Percentiles rank a stretch among this genome's conserved stretches.
Conservation (phyloP, 768 basidiomycete species). For the Cystofilobasidium macerans region DNA sequence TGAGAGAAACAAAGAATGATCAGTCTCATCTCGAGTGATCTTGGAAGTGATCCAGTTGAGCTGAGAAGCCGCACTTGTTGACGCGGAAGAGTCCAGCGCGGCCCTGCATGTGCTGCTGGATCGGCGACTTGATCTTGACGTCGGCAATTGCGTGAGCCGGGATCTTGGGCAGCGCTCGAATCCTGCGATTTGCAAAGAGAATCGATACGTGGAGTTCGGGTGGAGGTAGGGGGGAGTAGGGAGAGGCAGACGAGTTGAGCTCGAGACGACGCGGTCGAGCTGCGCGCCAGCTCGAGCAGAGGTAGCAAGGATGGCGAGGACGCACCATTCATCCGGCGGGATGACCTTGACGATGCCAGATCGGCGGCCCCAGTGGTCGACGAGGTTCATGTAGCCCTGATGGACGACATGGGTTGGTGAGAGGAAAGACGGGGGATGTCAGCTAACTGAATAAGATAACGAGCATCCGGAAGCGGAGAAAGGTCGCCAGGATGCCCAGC, state of each 20-base stretch:
- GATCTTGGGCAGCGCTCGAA: constrained; percentile 58
- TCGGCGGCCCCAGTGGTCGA: constrained; percentile 79
- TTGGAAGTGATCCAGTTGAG: background rate
- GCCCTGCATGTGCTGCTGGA: constrained; percentile 87
- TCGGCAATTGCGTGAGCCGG: constrained; percentile 52
- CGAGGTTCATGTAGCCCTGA: constrained; percentile 72
- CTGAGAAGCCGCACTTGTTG: constrained; percentile 46
- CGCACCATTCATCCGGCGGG: constrained; percentile 86
- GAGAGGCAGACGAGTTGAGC: background rate
- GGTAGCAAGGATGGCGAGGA: constrained; percentile 5
- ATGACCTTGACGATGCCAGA: constrained; percentile 95
- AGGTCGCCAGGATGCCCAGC: too few species aligned
- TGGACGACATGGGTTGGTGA: constrained; percentile 40
- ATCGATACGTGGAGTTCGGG: background rate
- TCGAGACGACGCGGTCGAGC: background rate
- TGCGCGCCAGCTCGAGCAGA: too few species aligned
- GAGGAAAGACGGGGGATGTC: background rate
- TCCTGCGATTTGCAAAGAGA: constrained; percentile 43
- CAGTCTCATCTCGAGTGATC: too few species aligned
- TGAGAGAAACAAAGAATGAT: background rate
- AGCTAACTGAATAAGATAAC: background rate
- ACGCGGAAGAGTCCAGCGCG: constrained; percentile 73
- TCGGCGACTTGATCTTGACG: constrained; percentile 76
- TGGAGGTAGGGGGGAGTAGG: background rate
- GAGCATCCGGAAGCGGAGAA: background rate